Evolutionary conservation across 2,329 filamentous ascomycete genomes (phyloP).

Genomic region (Penicillium sp.): DNA sequence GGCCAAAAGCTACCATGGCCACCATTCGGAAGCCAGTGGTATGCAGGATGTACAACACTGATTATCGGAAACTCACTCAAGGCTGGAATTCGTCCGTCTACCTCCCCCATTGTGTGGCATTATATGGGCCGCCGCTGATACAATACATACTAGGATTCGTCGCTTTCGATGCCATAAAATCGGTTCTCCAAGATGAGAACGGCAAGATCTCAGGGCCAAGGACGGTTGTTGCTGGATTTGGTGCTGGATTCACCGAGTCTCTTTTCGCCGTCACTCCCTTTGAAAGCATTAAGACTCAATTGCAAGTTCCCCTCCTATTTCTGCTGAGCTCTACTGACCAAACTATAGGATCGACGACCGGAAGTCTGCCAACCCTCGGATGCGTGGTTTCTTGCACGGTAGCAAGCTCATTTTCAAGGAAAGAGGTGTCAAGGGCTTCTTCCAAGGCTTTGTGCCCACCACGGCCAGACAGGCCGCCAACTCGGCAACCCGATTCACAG

Average conservation of each 20-base stretch:
- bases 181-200: slow-evolving; percentile 73
- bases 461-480: slow-evolving; percentile 94
- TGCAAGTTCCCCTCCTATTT: slow-evolving; percentile 50
- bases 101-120: background rate
- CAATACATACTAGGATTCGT: slow-evolving; percentile 66
- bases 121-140: background rate
- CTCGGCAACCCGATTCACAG: slow-evolving; percentile 84
- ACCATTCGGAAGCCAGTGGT: slow-evolving; percentile 91
- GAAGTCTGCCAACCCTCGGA: slow-evolving; percentile 78
- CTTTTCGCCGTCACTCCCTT: slow-evolving; percentile 92
- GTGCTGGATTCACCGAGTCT: slow-evolving; percentile 91
- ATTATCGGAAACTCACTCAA: slow-evolving; percentile 97
- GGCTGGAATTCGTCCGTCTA: slow-evolving; percentile 78
- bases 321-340: background rate
- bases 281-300: slow-evolving; percentile 96
- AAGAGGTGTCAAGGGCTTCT: slow-evolving; percentile 85
- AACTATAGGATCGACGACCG: slow-evolving; percentile 82
- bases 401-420: slow-evolving; percentile 83
- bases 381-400: slow-evolving; percentile 90
- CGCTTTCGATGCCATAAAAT: slow-evolving; percentile 93
- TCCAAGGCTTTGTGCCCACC: slow-evolving; percentile 94
- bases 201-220: slow-evolving; percentile 87
- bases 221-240: slow-evolving; percentile 91
- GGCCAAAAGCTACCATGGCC: slow-evolving; percentile 92
- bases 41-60: slow-evolving; percentile 93